These are phyloP conservation scores for Yarrowia sp. DNA, from an alignment of 805 yeast species.

Conservation along the genomic window DNA sequence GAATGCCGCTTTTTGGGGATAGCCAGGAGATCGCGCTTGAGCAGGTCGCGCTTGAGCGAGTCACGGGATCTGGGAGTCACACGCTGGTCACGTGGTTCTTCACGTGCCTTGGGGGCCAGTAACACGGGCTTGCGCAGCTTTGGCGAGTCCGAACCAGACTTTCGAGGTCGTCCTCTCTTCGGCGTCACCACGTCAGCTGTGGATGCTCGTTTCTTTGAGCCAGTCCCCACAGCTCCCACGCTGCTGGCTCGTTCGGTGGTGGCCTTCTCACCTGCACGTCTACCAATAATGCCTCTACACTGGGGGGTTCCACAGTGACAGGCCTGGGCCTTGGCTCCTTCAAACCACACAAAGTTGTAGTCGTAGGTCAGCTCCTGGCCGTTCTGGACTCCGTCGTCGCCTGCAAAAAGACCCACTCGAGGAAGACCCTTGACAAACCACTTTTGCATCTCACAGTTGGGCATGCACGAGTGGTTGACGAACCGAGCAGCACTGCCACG, in stretches of 20 bases:
- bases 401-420: conserved; percentile 57
- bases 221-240: neutral
- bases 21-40: neutral
- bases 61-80: conserved; percentile 11
- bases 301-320: conserved; percentile 55
- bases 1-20: neutral
- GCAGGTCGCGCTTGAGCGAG: neutral
- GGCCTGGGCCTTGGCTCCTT: conserved; percentile 54
- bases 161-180: neutral
- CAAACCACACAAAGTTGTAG: conserved; percentile 58
- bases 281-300: conserved; percentile 53
- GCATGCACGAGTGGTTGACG: conserved; percentile 59
- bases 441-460: conserved; percentile 58
- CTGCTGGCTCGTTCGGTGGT: neutral
- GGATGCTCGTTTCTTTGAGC: neutral
- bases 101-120: neutral
- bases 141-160: neutral
- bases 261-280: conserved; percentile 31
- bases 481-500: conserved; percentile 59
- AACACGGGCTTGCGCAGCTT: too few relatives aligned
- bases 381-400: conserved; percentile 49
- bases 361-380: conserved; percentile 59
- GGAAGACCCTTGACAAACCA: conserved; percentile 58
- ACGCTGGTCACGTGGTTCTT: neutral
- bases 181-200: conserved; percentile 13